Evolutionary conservation across 2,329 filamentous ascomycete species (phyloP).

Genomic region (Neonectria magnoliae): DNA sequence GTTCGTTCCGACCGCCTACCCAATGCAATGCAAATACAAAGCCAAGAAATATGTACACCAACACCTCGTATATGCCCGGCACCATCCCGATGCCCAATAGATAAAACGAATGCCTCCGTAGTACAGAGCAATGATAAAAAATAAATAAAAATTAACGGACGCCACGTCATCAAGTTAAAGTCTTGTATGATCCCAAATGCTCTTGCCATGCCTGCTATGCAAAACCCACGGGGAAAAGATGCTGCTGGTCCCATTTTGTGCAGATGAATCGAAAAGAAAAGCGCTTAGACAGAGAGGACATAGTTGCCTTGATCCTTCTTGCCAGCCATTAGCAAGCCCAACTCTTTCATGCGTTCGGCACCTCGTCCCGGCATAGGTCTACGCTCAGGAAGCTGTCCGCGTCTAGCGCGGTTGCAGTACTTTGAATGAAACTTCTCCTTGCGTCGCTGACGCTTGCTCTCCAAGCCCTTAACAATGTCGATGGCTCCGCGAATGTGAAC

Average conservation of each 20-base stretch:
- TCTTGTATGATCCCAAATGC: constrained; percentile 6
- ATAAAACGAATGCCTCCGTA: constrained; percentile 30
- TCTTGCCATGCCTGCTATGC: constrained; percentile 19
- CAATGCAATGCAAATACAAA: constrained; percentile 35
- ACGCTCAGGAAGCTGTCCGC: constrained; percentile 69
- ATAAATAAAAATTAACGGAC: neutral
- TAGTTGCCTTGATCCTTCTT: constrained; percentile 79
- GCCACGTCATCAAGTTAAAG: constrained; percentile 18
- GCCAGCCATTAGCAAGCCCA: constrained; percentile 89
- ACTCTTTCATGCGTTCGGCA: constrained; percentile 83
- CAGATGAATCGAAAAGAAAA: constrained; percentile 9
- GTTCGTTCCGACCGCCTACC: constrained; percentile 38
- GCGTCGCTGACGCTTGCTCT: constrained; percentile 91
- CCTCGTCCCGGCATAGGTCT: constrained; percentile 84
- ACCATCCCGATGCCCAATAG: constrained; percentile 31
- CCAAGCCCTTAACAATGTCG: constrained; percentile 95
- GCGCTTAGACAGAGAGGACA: constrained; percentile 74
- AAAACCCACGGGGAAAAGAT: constrained; percentile 10
- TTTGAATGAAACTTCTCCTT: constrained; percentile 94
- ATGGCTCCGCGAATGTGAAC: constrained; percentile 89
- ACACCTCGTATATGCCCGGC: constrained; percentile 13
- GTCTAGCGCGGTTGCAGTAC: constrained; percentile 84
- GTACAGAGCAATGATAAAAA: neutral
- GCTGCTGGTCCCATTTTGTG: neutral
- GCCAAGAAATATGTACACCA: constrained; percentile 36